Percentiles rank a stretch among this genome's conserved stretches.
These are phyloP conservation scores for Pseudozyma sp. DNA, from an alignment of 1,284 basidiomycete species.

Conservation along the genomic window DNA sequence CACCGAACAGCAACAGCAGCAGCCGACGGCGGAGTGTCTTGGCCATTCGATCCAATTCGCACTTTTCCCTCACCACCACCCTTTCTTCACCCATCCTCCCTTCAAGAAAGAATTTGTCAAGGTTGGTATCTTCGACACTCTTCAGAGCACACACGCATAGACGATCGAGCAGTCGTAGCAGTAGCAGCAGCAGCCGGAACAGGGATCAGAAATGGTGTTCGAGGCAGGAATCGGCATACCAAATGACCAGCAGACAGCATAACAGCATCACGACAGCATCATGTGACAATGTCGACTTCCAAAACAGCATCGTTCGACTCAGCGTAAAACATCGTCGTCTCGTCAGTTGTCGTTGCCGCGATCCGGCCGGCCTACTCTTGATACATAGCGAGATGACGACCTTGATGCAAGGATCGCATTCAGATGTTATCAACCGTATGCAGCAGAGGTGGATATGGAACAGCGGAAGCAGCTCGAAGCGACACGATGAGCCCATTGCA, in stretches of 20 bases:
- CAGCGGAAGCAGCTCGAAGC: no score
- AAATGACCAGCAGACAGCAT: background rate
- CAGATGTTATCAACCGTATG: no score
- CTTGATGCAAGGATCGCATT: no score
- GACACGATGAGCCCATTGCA: no score
- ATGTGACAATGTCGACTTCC: no score
- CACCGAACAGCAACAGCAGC: no score
- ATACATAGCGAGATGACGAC: no score
- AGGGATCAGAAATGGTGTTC: background rate
- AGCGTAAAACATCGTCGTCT: background rate
- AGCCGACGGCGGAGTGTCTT: no score
- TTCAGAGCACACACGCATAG: conserved; percentile 1
- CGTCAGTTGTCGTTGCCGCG: background rate
- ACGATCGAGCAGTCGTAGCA: background rate
- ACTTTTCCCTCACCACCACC: conserved; percentile 25
- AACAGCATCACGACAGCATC: background rate
- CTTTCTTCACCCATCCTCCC: conserved; percentile 28
- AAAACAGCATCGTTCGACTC: no score
- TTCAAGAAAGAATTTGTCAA: conserved; percentile 38
- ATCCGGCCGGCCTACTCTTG: no score
- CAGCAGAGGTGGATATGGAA: no score
- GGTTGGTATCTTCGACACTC: conserved; percentile 28
- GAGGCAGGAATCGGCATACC: background rate
- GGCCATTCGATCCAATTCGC: background rate
- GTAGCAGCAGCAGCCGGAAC: background rate